A percentile compares a stretch with the other conserved stretches of the same genome.
Conservation (phyloP, 2,329 filamentous ascomycete species). For the Pseudofabraea citricarpa region DNA sequence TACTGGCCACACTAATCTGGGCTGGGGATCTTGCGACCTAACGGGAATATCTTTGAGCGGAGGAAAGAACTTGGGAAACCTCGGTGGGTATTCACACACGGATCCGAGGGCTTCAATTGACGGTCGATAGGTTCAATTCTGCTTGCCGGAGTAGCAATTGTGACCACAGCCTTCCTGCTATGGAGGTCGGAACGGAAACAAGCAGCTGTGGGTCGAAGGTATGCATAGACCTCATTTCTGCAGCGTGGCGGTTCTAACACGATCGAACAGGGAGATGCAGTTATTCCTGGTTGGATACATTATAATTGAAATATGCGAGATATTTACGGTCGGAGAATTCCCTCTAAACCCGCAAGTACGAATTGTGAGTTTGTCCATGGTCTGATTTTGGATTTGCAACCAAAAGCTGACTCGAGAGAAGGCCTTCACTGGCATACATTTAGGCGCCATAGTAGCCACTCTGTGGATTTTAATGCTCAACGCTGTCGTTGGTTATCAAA, state of each 20-base stretch:
- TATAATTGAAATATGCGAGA: conserved; percentile 87
- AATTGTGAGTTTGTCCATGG: conserved; percentile 49
- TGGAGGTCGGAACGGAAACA: conserved; percentile 82
- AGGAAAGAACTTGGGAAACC: conserved; percentile 67
- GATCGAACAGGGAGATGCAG: conserved; percentile 79
- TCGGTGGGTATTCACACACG: conserved; percentile 53
- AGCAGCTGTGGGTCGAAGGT: conserved; percentile 92
- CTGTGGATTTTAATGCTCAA: conserved; percentile 91
- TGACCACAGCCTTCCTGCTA: conserved; percentile 61
- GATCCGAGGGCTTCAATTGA: conserved; percentile 22
- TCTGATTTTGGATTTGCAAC: background rate
- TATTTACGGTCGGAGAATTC: conserved; percentile 91
- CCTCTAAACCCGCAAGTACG: conserved; percentile 67
- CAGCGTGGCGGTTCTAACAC: conserved; percentile 10
- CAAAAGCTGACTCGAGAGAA: conserved; percentile 30
- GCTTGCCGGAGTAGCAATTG: conserved; percentile 72
- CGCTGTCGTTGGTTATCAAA: conserved; percentile 85
- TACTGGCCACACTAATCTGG: conserved; percentile 10
- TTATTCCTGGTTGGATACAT: conserved; percentile 84
- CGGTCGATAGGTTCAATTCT: conserved; percentile 71
- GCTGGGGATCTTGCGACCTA: conserved; percentile 63
- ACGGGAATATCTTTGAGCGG: conserved; percentile 68
- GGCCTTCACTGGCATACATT: conserved; percentile 86
- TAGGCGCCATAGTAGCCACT: conserved; percentile 83
- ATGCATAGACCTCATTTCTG: conserved; percentile 12